These are phyloP conservation scores for Aspergillus ostianus DNA, from an alignment of 495 filamentous ascomycete genomes.

Conservation along the genomic window DNA sequence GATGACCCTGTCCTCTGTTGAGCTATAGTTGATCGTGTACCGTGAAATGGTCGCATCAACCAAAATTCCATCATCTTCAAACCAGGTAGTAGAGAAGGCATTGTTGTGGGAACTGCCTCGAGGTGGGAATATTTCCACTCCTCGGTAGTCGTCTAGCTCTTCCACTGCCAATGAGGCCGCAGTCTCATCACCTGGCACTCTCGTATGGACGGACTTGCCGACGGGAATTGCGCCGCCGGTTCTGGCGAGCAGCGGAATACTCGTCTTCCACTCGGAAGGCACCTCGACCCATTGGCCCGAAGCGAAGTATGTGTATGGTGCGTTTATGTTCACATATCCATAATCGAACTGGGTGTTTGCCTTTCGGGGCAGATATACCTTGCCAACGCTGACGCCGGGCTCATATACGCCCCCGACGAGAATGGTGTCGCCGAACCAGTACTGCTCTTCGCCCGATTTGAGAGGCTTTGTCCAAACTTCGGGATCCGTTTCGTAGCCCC, in stretches of 20 bases:
- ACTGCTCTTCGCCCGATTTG: constrained; percentile 60
- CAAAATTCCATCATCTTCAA: constrained; percentile 64
- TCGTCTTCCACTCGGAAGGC: constrained; percentile 54
- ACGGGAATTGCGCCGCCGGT: constrained; percentile 59
- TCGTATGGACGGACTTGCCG: constrained; percentile 56
- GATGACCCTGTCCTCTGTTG: constrained; percentile 41
- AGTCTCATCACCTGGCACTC: constrained; percentile 53
- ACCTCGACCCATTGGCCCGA: constrained; percentile 63
- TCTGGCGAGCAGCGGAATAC: constrained; percentile 61
- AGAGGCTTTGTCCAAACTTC: constrained; percentile 58
- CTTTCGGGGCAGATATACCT: constrained; percentile 60
- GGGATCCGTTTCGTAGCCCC: constrained; percentile 63
- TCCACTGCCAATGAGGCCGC: constrained; percentile 48
- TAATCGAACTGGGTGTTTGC: constrained; percentile 37
- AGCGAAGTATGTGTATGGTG: constrained; percentile 55
- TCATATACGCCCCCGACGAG: constrained; percentile 66
- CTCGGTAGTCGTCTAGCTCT: constrained; percentile 61
- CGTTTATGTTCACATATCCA: constrained; percentile 62
- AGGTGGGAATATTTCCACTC: constrained; percentile 64
- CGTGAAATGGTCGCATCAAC: constrained; percentile 38
- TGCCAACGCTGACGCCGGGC: constrained; percentile 47
- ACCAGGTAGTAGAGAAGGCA: constrained; percentile 52
- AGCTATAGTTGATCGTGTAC: constrained; percentile 45
- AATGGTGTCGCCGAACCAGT: constrained; percentile 68
- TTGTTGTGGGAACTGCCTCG: constrained; percentile 31